These are phyloP conservation scores for Trichoderma sp. DNA, from an alignment of 2,329 filamentous ascomycete species.

Conservation along the genomic window DNA sequence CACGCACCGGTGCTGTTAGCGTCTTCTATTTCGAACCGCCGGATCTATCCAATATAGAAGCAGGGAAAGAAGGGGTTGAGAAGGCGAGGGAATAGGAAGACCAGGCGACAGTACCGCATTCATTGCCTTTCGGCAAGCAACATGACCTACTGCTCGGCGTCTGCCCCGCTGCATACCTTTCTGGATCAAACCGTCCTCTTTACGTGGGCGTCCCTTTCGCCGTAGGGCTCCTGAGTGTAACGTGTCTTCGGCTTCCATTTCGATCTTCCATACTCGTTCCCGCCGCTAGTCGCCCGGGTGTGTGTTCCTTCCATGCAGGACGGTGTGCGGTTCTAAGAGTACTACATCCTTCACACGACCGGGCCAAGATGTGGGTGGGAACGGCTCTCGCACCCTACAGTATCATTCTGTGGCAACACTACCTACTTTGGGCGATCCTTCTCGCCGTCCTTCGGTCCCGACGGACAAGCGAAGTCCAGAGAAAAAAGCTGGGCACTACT, in stretches of 20 bases:
- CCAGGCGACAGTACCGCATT: background rate
- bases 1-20: background rate
- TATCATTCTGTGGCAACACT: background rate
- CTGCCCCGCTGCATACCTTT: background rate
- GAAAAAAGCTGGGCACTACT: constrained; percentile 7
- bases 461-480: constrained; percentile 12
- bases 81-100: background rate
- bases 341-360: background rate
- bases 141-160: background rate
- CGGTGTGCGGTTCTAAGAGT: too few species aligned
- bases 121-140: background rate
- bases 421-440: background rate
- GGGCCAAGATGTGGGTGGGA: background rate
- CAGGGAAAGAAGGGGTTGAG: background rate
- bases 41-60: background rate
- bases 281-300: background rate
- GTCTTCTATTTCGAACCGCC: constrained; percentile 1
- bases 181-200: background rate
- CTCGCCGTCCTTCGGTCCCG: constrained; percentile 1
- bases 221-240: constrained; percentile 13
- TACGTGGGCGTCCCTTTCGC: background rate
- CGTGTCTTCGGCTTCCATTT: constrained; percentile 7
- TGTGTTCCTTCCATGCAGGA: background rate
- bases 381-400: background rate
- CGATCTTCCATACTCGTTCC: background rate